phyloP scores from a whole-genome alignment of 768 basidiomycete genomes.

The Tricholoma hemisulphureum region DNA sequence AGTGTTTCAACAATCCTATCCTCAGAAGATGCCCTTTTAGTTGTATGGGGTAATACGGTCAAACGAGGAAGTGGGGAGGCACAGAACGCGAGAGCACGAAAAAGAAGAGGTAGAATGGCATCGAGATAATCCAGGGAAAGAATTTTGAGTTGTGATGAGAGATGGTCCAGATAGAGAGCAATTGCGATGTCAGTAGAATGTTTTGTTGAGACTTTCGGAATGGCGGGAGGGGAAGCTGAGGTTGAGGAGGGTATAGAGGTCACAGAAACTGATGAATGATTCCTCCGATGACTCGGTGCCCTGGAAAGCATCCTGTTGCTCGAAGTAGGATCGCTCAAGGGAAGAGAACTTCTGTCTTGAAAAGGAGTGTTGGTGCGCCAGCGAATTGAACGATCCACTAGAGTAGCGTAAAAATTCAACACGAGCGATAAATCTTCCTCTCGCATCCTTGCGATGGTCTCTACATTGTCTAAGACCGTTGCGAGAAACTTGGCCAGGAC shows the following conservation, averaged over 20 bases:
- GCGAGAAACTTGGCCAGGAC: conserved; percentile 58
- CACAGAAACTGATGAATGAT: conserved; percentile 60
- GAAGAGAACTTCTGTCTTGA: conserved; percentile 33
- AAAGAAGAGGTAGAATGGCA: conserved; percentile 67
- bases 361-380: conserved; percentile 22
- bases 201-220: conserved; percentile 23
- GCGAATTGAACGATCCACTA: conserved; percentile 55
- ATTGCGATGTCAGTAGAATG: conserved; percentile 65
- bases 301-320: conserved; percentile 24
- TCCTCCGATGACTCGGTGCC: conserved; percentile 49
- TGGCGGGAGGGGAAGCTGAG: conserved; percentile 25
- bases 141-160: conserved; percentile 58
- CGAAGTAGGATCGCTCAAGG: conserved; percentile 30
- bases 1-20: conserved; percentile 57
- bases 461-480: conserved; percentile 45
- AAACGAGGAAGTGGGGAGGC: conserved; percentile 67
- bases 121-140: conserved; percentile 54
- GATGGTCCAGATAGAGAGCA: conserved; percentile 60
- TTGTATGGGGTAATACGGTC: conserved; percentile 45
- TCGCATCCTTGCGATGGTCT: conserved; percentile 58
- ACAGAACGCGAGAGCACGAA: conserved; percentile 65
- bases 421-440: conserved; percentile 58
- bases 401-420: conserved; percentile 55
- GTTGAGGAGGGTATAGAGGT: conserved; percentile 36
- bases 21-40: conserved; percentile 42